Base-by-base conservation (phyloP, 2,329 filamentous ascomycete species). In the Leptographium flavum region DNA sequence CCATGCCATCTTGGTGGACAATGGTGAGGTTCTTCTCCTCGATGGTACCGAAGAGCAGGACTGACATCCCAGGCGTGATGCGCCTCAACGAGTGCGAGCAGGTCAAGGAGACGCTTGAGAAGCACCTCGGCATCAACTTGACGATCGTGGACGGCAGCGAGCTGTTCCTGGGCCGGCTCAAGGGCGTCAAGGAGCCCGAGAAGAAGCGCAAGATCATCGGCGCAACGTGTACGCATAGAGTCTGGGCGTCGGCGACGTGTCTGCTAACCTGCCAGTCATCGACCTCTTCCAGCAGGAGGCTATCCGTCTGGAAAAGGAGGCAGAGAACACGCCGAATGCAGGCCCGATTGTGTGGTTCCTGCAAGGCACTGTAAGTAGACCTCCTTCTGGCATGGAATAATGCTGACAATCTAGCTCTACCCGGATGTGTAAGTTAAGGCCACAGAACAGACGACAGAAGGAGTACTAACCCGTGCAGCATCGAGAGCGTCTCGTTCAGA, bases 91-190 rank as follows among this genome's bases (percentile, higher is more conserved):
- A 28, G 27, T 28, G 27, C 27, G 27, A 28, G 27, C 27, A 81
- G 56, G 92, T 96, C 43, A 81, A 94, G 63, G 69, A 87, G 62
- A 88, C 79, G 0, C 74, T 96, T 3, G 71, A 73, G 2, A 62
- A 87, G 56, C 80, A 92, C 53, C 74, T 96, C 1, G 85, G 85
- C 2, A 93, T 96, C 62, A 92, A 94, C 62, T 70, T 96, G 3
- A 94, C 85, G 0, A 81, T 96, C 25, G 77, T 93, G 2, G 83
- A 96, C 58, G 87, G 78, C 0, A 73, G 74, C 10, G 71, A 93
- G 49, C 67, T 74, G 23, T 96, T 96, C 69, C 69, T 95, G n/a
- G 66, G 67, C 27, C 71, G 79, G 22, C 76, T 96, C 1, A 74
- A 76, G 52, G 90, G 87, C 17, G 76, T 94, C 23, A 68, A 66